These are phyloP conservation scores for Neurospora sp. DNA, from an alignment of 495 filamentous ascomycete species.

Conservation along the genomic window DNA sequence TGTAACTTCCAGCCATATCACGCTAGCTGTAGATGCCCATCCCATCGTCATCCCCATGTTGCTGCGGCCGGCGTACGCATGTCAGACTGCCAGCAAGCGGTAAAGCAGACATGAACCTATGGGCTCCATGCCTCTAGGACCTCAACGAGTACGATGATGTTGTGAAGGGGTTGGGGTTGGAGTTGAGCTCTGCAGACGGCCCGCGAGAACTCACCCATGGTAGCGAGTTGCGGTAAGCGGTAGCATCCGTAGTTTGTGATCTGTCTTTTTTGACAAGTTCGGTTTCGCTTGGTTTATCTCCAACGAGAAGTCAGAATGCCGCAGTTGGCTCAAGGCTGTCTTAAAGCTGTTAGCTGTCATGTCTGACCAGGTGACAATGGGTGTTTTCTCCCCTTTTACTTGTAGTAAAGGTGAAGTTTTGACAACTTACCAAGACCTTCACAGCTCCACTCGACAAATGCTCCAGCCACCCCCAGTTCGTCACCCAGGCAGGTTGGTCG, in stretches of 20 bases:
- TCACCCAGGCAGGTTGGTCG: not conserved
- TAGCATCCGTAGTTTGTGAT: not conserved
- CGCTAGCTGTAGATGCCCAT: not conserved
- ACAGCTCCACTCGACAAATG: not conserved
- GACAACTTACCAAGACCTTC: not conserved
- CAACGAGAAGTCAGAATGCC: not conserved
- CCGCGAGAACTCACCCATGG: not conserved
- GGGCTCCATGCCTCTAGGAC: not conserved
- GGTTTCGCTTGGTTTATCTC: not conserved
- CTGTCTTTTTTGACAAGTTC: not conserved
- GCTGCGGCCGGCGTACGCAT: not conserved
- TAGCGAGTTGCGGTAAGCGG: not conserved
- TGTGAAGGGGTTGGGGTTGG: not conserved
- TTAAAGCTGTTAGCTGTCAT: not conserved
- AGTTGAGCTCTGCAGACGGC: not conserved
- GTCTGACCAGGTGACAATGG: not conserved
- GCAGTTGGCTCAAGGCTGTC: not conserved
- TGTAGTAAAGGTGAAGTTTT: not conserved
- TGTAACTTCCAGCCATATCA: not conserved
- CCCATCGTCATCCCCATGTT: not conserved
- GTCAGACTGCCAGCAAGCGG: not conserved
- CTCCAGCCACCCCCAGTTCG: not conserved
- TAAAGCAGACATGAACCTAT: not conserved
- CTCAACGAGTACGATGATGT: not conserved
- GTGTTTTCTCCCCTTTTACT: not conserved